phyloP scores from a whole-genome alignment of 106 monocot species.

The Cymbidium sinense region DNA sequence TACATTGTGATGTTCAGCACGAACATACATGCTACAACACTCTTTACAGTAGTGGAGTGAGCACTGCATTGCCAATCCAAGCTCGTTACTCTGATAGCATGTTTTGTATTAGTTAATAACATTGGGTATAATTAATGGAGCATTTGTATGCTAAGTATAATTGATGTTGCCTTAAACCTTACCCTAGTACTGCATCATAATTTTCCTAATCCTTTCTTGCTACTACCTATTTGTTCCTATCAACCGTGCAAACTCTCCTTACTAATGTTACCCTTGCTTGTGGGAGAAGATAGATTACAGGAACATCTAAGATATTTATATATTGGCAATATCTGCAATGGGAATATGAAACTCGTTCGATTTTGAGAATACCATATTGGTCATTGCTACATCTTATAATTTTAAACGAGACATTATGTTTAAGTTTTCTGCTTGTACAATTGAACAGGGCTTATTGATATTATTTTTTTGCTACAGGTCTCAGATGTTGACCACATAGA shows the following conservation, averaged over 20 bases:
- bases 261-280: not conserved
- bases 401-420: not conserved
- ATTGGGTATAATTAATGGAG: not conserved
- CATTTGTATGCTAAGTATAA: not conserved
- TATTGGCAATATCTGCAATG: not conserved
- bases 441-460: not conserved
- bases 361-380: not conserved
- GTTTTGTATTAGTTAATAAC: not conserved
- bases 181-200: not conserved
- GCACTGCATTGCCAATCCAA: no score
- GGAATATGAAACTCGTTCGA: not conserved
- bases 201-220: not conserved
- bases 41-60: no score
- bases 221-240: not conserved
- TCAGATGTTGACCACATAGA: conserved; percentile 90
- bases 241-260: not conserved
- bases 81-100: no score
- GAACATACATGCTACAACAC: no score
- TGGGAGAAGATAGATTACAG: not conserved
- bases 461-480: conserved; percentile 48
- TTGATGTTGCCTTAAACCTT: not conserved
- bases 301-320: not conserved
- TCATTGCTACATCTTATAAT: not conserved
- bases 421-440: not conserved
- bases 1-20: no score